Evolutionary conservation across 2,329 filamentous ascomycete species (phyloP).

Genomic region (Rhinocladiella similis): DNA sequence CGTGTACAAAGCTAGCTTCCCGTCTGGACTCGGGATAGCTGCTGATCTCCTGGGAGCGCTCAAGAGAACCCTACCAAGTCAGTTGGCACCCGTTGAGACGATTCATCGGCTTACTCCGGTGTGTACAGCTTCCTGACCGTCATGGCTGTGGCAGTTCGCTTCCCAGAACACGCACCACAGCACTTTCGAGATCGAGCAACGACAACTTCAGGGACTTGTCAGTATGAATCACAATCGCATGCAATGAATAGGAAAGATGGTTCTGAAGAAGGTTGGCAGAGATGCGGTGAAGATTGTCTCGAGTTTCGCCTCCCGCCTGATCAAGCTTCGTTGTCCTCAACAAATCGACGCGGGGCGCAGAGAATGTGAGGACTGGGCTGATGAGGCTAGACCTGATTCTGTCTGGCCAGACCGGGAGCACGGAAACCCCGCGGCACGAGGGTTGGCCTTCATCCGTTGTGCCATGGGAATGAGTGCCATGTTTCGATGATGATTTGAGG

Average conservation of each 20-base stretch:
- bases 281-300: background rate
- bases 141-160: background rate
- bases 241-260: too few relatives aligned
- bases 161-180: background rate
- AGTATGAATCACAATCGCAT: too few relatives aligned
- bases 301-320: background rate
- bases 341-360: background rate
- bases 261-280: background rate
- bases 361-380: background rate
- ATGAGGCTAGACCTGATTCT: background rate
- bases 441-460: too few relatives aligned
- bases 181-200: too few relatives aligned
- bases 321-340: background rate
- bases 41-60: conserved; percentile 48
- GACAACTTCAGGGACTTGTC: too few relatives aligned
- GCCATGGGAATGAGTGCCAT: too few relatives aligned
- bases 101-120: conserved; percentile 19
- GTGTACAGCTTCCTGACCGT: conserved; percentile 21
- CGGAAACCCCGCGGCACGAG: too few relatives aligned
- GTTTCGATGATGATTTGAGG: too few relatives aligned
- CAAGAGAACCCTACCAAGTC: conserved; percentile 42
- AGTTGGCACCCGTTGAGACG: background rate
- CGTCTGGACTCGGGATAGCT: conserved; percentile 45
- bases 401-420: background rate
- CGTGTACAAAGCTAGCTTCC: conserved; percentile 49